Percentiles rank a stretch among this genome's conserved stretches.
These are phyloP conservation scores for Xylaria curta DNA, from an alignment of 495 filamentous ascomycete genomes.

Conservation along the genomic window DNA sequence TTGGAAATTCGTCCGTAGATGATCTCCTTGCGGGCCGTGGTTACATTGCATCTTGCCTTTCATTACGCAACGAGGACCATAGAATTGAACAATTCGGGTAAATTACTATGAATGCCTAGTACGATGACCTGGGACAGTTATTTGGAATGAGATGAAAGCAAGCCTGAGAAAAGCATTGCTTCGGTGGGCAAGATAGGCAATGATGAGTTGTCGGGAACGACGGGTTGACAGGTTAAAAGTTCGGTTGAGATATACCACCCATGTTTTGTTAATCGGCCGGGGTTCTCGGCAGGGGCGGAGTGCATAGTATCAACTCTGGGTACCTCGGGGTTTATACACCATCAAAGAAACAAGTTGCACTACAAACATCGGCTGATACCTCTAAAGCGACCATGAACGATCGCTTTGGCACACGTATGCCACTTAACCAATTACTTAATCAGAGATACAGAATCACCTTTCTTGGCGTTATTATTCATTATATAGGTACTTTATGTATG, in stretches of 20 bases:
- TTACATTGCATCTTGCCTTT: neutral
- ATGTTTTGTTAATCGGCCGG: neutral
- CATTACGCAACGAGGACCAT: constrained; percentile 2
- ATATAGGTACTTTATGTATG: neutral
- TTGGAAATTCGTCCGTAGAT: neutral
- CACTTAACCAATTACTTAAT: neutral
- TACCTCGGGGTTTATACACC: neutral
- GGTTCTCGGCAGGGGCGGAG: neutral
- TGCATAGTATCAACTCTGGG: neutral
- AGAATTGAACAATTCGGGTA: neutral
- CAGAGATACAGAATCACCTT: neutral
- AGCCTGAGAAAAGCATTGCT: neutral
- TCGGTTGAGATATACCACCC: neutral
- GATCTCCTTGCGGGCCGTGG: constrained; percentile 3
- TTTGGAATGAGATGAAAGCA: neutral
- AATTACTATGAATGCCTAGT: neutral
- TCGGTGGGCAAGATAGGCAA: neutral
- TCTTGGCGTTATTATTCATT: neutral
- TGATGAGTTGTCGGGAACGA: neutral
- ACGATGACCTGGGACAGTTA: neutral
- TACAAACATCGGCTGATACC: neutral
- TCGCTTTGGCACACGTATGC: neutral
- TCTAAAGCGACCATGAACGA: neutral
- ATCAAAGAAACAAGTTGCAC: neutral
- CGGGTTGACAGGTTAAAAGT: neutral